Evolutionary conservation across 345 rosid genomes (phyloP).

Genomic region (Populus nigra): DNA sequence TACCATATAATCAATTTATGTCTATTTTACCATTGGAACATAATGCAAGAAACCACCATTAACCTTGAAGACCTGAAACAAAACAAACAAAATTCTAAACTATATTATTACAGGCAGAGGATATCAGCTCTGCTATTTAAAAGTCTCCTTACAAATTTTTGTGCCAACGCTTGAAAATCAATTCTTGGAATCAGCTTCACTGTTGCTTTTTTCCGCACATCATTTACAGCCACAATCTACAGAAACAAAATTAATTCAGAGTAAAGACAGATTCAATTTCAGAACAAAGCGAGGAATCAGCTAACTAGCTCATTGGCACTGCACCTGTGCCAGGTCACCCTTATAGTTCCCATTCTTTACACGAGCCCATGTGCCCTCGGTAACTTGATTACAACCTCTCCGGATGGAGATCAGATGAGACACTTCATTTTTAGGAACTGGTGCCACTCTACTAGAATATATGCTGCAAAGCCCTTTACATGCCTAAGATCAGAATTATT

Average conservation of each 20-base stretch:
- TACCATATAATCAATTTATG: not conserved
- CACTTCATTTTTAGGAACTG: conserved; percentile 62
- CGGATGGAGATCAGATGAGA: conserved; percentile 57
- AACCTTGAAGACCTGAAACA: not conserved
- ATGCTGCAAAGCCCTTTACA: conserved; percentile 66
- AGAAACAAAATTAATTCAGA: conserved; percentile 22
- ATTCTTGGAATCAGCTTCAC: conserved; percentile 92
- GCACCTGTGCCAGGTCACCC: conserved; percentile 91
- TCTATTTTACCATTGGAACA: not conserved
- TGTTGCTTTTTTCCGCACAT: conserved; percentile 57
- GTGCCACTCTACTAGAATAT: conserved; percentile 50
- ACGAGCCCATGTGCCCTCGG: conserved; percentile 82
- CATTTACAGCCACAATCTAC: conserved; percentile 81
- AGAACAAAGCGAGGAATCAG: conserved; percentile 5
- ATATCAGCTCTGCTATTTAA: not conserved
- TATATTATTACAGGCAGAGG: not conserved
- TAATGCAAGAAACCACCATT: not conserved
- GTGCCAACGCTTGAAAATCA: conserved; percentile 71
- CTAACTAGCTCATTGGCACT: not conserved
- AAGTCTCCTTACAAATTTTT: conserved; percentile 54
- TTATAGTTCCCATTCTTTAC: conserved; percentile 87
- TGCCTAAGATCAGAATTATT: conserved; percentile 47
- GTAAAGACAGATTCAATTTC: not conserved
- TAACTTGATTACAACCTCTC: conserved; percentile 43
- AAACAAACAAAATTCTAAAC: not conserved